These are phyloP conservation scores for Gloeostereum incarnatum DNA, from an alignment of 768 basidiomycete genomes.

Conservation along the genomic window DNA sequence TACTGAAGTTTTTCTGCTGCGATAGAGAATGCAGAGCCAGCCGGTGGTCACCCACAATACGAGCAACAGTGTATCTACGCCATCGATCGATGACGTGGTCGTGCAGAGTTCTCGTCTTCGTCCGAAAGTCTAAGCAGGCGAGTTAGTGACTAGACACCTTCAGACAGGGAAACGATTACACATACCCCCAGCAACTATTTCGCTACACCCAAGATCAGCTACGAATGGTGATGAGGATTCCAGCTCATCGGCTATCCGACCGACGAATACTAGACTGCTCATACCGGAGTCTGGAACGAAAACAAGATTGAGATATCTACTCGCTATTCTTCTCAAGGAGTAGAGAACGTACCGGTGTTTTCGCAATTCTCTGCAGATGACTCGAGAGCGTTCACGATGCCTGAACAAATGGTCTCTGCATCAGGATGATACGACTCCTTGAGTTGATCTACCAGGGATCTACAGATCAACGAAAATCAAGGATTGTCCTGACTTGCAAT, in stretches of 20 bases:
- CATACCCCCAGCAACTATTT: conserved; percentile 25
- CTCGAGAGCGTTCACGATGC: conserved; percentile 32
- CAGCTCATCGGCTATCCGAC: conserved; percentile 40
- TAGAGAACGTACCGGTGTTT: conserved; percentile 23
- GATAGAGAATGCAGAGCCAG: conserved; percentile 7
- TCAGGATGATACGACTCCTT: conserved; percentile 37
- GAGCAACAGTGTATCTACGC: conserved; percentile 34
- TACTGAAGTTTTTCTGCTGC: not conserved
- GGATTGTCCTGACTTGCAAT: not conserved
- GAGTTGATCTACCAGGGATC: conserved; percentile 32
- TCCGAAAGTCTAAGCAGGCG: conserved; percentile 36
- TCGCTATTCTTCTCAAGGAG: conserved; percentile 5
- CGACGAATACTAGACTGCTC: conserved; percentile 34
- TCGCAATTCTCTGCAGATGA: conserved; percentile 20
- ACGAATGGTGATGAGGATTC: conserved; percentile 33
- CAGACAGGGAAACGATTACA: conserved; percentile 1
- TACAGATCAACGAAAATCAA: conserved; percentile 12
- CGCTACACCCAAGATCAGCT: conserved; percentile 30
- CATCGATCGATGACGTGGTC: conserved; percentile 41
- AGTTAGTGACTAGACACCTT: conserved; percentile 2
- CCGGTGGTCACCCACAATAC: conserved; percentile 19
- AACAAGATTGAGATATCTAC: too few species aligned
- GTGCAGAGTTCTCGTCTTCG: conserved; percentile 29
- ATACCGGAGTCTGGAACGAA: conserved; percentile 15
- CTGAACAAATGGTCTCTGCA: conserved; percentile 36